Evolutionary conservation across 495 filamentous ascomycete species (phyloP), one percentile per base, ranked within the genome.

Genomic region (Chaetomium tenue): DNA sequence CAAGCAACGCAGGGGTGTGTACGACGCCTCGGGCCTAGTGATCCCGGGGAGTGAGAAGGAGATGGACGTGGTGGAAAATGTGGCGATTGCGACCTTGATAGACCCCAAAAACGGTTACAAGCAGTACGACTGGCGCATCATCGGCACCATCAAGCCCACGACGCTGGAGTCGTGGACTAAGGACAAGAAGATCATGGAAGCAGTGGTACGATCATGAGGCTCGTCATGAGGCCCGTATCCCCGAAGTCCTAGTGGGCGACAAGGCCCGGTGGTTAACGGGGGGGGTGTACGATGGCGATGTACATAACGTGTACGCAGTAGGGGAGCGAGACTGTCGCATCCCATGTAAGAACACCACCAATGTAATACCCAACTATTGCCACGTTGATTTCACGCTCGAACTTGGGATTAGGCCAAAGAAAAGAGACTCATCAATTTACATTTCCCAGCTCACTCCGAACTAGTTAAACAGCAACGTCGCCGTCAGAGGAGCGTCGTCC

Each of bases 1-100:
- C 63, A 72, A 81, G 68, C 93, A 97, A 78, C 82, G 77, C 51
- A 70, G 88, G 60, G 70, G 78, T 23, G 76, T 77, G 64, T 79
- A 76, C 57, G 72, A 77, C 39, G 63, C 70, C 20, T 68, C 69
- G 26, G 66, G 75, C 48, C 26, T 68, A 53, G 66, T 78, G 22
- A 71, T 82, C 22, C 63, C 74, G 15, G 80, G 80, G 5, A 83
- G 81, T 47, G 80, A 78, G 47, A 82, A 85, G 72, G 78, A 84
- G 73, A 86, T 85, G 68, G 86, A 88, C 63, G 79, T 89, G 62
- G 75, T 78, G 1, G 93, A 97, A 79, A 88, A 95, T 70, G 25
- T 97, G n/a, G 89, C 93, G 6, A 69, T 96, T 23, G 89, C 91
- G 77, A 81, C 82, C 69, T 67, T 75, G 26, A 72, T 87, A 55